Base-by-base conservation (phyloP, 345 rosid species). In the Citropsis articulata region DNA sequence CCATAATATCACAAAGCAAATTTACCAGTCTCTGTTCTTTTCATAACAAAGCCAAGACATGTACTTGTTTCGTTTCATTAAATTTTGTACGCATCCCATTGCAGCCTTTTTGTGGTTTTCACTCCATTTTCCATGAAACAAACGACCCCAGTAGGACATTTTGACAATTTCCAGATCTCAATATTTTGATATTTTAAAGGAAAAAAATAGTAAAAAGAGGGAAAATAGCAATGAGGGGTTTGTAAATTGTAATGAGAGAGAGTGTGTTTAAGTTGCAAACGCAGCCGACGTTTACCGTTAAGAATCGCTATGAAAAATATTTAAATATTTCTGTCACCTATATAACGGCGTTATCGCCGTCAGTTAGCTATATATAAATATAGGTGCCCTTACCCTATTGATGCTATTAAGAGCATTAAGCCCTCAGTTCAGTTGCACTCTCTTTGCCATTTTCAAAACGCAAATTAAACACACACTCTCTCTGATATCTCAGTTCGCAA, bases 301-400 rank as follows among this genome's bases (percentile, higher is more conserved):
- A 48, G 38, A 74, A 65, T 78, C 42, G 12, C 61, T 75, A 9
- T 40, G 42, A 60, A 61, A 42, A 13, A 33, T 12, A 14, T 79
- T 67, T 57, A 66, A 63, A 64, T 70, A 28, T 68, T 40, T 53
- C 69, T 71, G 68, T 78, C 67, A 35, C 56, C 82, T 59, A 10
- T 38, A 50, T 85, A 87, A 91, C 92, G 91, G 78, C 90, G 90
- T 87, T 79, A 83, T 71, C 13, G 80, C 80, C 81, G 83, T 87
- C 88, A 71, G 76, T 83, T 83, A 71, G 70, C 87, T 82, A 77
- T 78, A 81, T 48, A 84, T 82, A 80, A 79, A 81, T 48, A 83
- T 77, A 86, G 67, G 38, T 35, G 18, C 50, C 69, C 57, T 66
- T 45, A 13, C 50, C 50, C 18, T 45, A 45, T 45, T 45, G 50